Conservation (phyloP, 2,329 filamentous ascomycete genomes). For the Stromatinia cepivora region DNA sequence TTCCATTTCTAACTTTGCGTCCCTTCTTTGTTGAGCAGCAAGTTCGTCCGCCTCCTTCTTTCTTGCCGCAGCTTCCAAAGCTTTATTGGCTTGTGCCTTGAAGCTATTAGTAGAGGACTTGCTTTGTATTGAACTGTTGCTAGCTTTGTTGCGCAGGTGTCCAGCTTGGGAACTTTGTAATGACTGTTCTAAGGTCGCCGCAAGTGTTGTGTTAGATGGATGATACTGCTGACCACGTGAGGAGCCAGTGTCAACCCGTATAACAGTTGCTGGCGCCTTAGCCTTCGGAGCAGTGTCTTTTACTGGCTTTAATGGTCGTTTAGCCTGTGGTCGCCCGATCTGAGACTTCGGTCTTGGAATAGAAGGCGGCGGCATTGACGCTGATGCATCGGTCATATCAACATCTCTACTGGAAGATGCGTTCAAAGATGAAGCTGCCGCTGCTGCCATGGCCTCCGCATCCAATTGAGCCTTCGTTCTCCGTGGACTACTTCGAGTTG, state of each 20-base stretch:
- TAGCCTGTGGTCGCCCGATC: slow-evolving; percentile 51
- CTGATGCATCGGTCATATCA: slow-evolving; percentile 58
- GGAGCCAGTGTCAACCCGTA: slow-evolving; percentile 67
- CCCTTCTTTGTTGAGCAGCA: slow-evolving; percentile 74
- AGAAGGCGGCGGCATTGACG: slow-evolving; percentile 60
- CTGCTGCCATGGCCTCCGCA: slow-evolving; percentile 39
- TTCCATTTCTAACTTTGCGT: slow-evolving; percentile 79
- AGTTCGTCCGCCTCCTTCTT: slow-evolving; percentile 86
- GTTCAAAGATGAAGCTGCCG: slow-evolving; percentile 42
- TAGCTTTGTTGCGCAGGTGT: slow-evolving; percentile 61
- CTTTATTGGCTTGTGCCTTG: slow-evolving; percentile 68
- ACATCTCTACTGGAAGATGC: slow-evolving; percentile 46
- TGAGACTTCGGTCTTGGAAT: slow-evolving; percentile 54
- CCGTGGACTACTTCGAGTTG: slow-evolving; percentile 54
- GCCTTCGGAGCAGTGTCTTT: slow-evolving; percentile 59
- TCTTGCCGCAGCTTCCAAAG: slow-evolving; percentile 72
- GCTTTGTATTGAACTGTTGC: slow-evolving; percentile 45
- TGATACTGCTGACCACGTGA: slow-evolving; percentile 64
- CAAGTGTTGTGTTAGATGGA: slow-evolving; percentile 57
- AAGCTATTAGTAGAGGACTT: slow-evolving; percentile 54
- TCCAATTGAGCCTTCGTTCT: slow-evolving; percentile 46
- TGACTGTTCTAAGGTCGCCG: slow-evolving; percentile 60
- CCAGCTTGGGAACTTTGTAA: slow-evolving; percentile 47
- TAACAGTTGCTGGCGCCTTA: slow-evolving; percentile 68
- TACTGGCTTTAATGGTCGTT: slow-evolving; percentile 61